These are phyloP conservation scores for Physcomitrium patens DNA, from an alignment of 225 moss, liverwort and hornwort genomes.

Conservation along the genomic window DNA sequence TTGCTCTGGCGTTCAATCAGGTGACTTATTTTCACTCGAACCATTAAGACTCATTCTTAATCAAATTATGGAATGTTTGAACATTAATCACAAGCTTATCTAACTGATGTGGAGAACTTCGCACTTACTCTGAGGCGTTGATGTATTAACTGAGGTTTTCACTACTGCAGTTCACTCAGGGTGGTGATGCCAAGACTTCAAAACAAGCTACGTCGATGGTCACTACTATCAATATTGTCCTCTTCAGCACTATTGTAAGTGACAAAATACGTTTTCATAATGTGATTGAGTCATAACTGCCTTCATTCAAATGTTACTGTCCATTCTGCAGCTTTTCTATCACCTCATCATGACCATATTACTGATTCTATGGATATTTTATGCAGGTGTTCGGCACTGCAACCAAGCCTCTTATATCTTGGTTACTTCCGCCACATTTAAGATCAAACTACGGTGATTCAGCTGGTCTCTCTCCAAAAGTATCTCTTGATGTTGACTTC, in stretches of 20 bases:
- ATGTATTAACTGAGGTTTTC: conserved; percentile 1
- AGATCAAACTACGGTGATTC: conserved; percentile 34
- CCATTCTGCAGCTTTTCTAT: too few species aligned
- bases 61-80: neutral
- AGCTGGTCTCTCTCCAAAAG: conserved; percentile 71
- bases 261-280: neutral
- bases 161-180: conserved; percentile 67
- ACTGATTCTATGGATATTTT: neutral
- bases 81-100: neutral
- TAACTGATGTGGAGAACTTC: neutral
- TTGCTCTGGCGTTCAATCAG: conserved; percentile 88
- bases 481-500: conserved; percentile 39
- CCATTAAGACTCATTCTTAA: neutral
- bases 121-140: neutral
- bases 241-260: conserved; percentile 72
- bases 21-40: conserved; percentile 26
- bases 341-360: neutral
- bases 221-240: conserved; percentile 79
- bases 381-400: conserved; percentile 76
- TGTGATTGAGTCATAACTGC: neutral
- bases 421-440: conserved; percentile 63
- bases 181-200: conserved; percentile 60
- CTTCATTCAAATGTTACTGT: neutral
- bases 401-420: conserved; percentile 73
- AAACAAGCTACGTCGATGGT: conserved; percentile 78